These are phyloP conservation scores for Jasminum sambac DNA, from an alignment of 257 asterid genomes.

Conservation along the genomic window DNA sequence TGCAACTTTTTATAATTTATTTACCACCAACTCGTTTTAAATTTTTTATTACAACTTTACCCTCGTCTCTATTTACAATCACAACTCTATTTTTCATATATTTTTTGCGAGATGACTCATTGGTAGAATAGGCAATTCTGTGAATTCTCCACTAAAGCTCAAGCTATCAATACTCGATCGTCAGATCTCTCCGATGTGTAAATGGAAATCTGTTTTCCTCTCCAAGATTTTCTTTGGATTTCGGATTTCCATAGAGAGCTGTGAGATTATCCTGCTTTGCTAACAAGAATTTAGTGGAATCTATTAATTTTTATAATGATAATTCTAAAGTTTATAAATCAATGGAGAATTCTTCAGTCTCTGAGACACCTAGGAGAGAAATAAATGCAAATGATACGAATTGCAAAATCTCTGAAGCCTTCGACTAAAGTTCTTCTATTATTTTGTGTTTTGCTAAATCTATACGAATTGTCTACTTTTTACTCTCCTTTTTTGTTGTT, in stretches of 20 bases:
- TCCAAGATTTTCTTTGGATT: constrained; percentile 32
- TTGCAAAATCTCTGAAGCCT: too few relatives aligned
- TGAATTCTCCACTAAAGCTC: constrained; percentile 75
- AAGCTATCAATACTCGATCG: constrained; percentile 44
- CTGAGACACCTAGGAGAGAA: constrained; percentile 53
- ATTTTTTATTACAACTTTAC: too few relatives aligned
- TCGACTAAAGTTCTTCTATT: too few relatives aligned
- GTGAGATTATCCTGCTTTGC: constrained; percentile 71
- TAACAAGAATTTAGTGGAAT: constrained; percentile 35
- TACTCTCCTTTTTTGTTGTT: too few relatives aligned
- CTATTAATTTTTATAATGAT: constrained; percentile 37
- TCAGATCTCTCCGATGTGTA: constrained; percentile 36
- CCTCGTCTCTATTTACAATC: too few relatives aligned
- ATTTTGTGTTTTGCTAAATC: too few relatives aligned
- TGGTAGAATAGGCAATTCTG: constrained; percentile 70
- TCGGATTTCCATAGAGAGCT: constrained; percentile 67
- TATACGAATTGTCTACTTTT: too few relatives aligned
- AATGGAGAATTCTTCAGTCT: constrained; percentile 68
- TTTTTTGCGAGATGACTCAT: constrained; percentile 66
- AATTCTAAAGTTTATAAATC: constrained; percentile 54
- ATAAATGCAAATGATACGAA: constrained; percentile 30
- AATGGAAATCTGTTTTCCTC: constrained; percentile 41
- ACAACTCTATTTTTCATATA: too few relatives aligned
- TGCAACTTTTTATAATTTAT: too few relatives aligned
- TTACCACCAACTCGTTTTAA: too few relatives aligned